Evolutionary conservation across 495 filamentous ascomycete genomes (phyloP), one percentile per base, ranked within the genome.

Genomic region (Penicillium canariense): DNA sequence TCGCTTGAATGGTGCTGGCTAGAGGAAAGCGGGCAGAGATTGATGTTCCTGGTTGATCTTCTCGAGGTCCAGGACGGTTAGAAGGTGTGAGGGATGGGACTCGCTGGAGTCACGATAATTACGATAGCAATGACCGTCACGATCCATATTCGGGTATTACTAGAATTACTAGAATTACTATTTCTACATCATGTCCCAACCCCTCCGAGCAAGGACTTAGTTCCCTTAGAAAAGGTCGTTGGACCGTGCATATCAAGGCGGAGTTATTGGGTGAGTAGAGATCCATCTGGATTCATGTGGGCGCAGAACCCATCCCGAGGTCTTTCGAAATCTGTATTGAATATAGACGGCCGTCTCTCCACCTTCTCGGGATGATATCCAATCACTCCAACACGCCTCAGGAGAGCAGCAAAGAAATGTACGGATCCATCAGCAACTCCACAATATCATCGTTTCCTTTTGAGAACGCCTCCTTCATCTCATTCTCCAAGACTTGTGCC

Each of bases 1-100:
- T 54, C 68, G 39, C 44, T 69, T 9, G 76, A 75, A 51, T 72
- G 60, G 64, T 48, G 23, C 15, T 77, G 71, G 64, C 51, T 79
- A 50, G 11, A 63, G 15, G 76, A 79, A 45, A 79, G 76, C 63
- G 69, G 65, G 27, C 60, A 76, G 34, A 57, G 76, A 35, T 59
- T 79, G 55, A 55, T 58, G 22, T 74, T 69, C 39, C 47, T 78
- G 49, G 48, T 76, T 25, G 54, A 75, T 9, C 40, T 61, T 43
- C 27, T 67, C n/a, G n/a, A 34, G 20, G 50, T 14, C 53, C 52
- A 3, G 31, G 14, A 35, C 10, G 14, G 6, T 52, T 22, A 0
- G 22, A 28, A n/a, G 49, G 27, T 14, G 28, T 12, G 17, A 11
- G 27, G 32, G 25, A 23, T 25, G 46, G 28, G 26, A 17, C 5